Evolutionary conservation across 805 yeast species (phyloP).

Genomic region (Nakazawaea populi): DNA sequence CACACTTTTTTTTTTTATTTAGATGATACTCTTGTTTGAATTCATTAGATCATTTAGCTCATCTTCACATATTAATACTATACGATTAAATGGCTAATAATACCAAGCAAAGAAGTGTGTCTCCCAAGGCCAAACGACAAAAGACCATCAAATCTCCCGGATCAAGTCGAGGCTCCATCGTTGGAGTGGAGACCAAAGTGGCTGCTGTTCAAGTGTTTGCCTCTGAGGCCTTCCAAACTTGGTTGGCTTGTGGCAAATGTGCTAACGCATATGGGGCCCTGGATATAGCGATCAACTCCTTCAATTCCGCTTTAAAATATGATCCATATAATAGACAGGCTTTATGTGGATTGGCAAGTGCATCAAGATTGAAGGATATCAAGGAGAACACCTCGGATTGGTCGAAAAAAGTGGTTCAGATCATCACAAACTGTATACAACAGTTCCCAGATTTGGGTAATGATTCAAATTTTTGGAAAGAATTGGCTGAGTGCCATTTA

Average conservation of each 20-base stretch:
- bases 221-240: constrained; percentile 29
- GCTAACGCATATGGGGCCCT: constrained; percentile 35
- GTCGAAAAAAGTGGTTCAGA: constrained; percentile 32
- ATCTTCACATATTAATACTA: neutral
- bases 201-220: constrained; percentile 3
- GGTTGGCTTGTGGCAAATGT: constrained; percentile 42
- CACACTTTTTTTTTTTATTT: too few relatives aligned
- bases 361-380: constrained; percentile 33
- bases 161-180: neutral
- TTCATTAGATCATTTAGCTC: neutral
- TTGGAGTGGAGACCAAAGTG: neutral
- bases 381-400: constrained; percentile 32
- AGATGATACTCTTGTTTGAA: too few relatives aligned
- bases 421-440: constrained; percentile 32
- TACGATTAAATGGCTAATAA: neutral
- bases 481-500: constrained; percentile 46
- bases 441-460: constrained; percentile 31
- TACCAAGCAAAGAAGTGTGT: neutral
- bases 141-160: neutral
- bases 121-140: neutral
- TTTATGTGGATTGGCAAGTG: constrained; percentile 35
- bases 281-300: constrained; percentile 35
- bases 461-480: constrained; percentile 37
- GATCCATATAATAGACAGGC: constrained; percentile 35
- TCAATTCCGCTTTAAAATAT: constrained; percentile 35